Base-by-base conservation (phyloP, 1,139 yeast species). In the Spathaspora jeffriesii region DNA sequence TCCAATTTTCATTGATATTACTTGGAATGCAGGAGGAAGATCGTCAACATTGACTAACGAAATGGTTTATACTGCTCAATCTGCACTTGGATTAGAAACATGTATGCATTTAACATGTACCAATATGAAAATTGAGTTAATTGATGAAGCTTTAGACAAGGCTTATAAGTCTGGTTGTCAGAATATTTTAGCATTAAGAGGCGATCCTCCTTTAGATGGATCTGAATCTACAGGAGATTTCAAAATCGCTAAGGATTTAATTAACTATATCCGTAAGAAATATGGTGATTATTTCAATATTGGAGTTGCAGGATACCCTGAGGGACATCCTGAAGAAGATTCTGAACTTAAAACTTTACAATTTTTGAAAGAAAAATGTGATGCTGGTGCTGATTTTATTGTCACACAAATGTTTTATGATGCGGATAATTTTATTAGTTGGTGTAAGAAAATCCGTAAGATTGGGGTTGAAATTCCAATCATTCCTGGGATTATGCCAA, bases 71-170 rank as follows among this genome's bases (percentile, higher is more conserved):
- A 91, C 96, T 2, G 83, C 97, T 0, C 97, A 92, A 60, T 85
- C 93, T 2, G 90, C 91, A n/a, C 76, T 91, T 50, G 98, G 98
- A 8, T 74, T 93, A 53, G 98, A 93, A 61, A 93, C 99, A 0
- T 95, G 99, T 65, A 92, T 93, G 97, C 99, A 93, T 65, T 76
- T 93, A 67, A 93, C 99, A 2, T 93, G 99, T 64, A 92, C 98
- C 27, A 93, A 93, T 59, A 93, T 93, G 99, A 84, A 92, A 41
- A 75, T 84, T 32, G 82, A 81, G 45, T 75, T 87, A 56, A 88
- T 93, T 54, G 97, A 91, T 61, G 82, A 84, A 53, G 99, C 99
- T 3, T 76, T 93, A 56, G 78, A 83, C 51, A 84, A 84, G 52
- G 99, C 99, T 1, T 89, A 85, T 62, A 81, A 84, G 39, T 85